Evolutionary conservation across 106 monocot species (phyloP).

Genomic region (Acorus calamus): DNA sequence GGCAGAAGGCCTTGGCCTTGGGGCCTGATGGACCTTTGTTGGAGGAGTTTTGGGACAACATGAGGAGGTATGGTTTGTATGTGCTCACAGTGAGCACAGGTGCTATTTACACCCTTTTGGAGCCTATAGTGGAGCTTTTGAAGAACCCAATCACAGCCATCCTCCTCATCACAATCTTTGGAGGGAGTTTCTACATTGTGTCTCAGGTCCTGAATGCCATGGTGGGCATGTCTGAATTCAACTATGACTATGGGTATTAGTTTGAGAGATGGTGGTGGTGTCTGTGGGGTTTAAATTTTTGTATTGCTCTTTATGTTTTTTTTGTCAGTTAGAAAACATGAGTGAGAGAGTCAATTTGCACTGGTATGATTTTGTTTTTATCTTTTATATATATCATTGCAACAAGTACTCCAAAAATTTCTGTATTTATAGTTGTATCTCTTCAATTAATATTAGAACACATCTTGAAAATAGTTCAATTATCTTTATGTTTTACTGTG

Average conservation of each 20-base stretch:
- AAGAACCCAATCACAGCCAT: slow-evolving; percentile 82
- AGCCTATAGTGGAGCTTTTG: slow-evolving; percentile 69
- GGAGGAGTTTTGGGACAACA: slow-evolving; percentile 97
- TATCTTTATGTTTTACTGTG: no score
- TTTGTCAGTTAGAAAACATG: no score
- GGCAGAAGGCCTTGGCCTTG: slow-evolving; percentile 18
- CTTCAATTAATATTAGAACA: no score
- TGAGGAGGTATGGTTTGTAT: slow-evolving; percentile 87
- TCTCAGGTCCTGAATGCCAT: slow-evolving; percentile 75
- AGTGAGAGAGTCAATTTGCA: no score
- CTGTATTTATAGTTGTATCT: no score
- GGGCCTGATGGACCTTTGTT: slow-evolving; percentile 85
- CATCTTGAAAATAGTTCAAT: no score
- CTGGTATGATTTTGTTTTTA: no score
- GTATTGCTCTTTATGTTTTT: no score
- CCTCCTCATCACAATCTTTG: slow-evolving; percentile 44
- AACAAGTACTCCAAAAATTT: no score
- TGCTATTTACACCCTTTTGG: slow-evolving; percentile 42
- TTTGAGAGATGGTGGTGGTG: no score
- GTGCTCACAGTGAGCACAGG: slow-evolving; percentile 82
- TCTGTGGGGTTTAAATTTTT: no score
- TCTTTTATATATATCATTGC: no score
- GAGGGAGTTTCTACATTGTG: slow-evolving; percentile 45
- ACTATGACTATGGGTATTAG: slow-evolving; percentile 52
- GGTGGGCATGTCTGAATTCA: slow-evolving; percentile 68